phyloP scores from a whole-genome alignment of 1,139 yeast species.

The Pichia sp. region DNA sequence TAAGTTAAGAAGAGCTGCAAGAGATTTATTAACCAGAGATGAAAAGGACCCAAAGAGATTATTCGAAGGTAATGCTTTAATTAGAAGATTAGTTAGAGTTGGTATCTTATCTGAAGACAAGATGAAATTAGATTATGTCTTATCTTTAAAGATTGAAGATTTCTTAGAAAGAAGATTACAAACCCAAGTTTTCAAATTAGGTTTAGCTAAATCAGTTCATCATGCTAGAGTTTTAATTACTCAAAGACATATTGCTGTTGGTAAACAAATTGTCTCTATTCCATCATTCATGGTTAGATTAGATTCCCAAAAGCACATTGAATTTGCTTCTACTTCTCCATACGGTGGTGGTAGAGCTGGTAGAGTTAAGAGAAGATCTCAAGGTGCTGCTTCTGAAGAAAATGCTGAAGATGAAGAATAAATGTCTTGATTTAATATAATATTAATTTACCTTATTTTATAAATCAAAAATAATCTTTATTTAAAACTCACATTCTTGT shows the following conservation, averaged over 20 bases:
- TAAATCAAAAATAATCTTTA: neutral
- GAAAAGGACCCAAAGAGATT: slow-evolving; percentile 99
- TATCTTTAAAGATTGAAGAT: slow-evolving; percentile 97
- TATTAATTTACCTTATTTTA: neutral
- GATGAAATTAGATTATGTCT: slow-evolving; percentile 99
- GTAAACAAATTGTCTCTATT: slow-evolving; percentile 97
- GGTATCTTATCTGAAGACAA: slow-evolving; percentile 99
- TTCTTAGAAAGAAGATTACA: slow-evolving; percentile 99
- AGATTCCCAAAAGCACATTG: slow-evolving; percentile 99
- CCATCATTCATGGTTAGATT: slow-evolving; percentile 99
- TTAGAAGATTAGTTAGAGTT: slow-evolving; percentile 94
- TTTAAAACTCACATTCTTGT: too few relatives aligned
- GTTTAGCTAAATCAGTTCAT: slow-evolving; percentile 99
- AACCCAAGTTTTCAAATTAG: slow-evolving; percentile 99
- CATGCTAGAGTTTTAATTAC: slow-evolving; percentile 99
- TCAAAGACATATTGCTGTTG: slow-evolving; percentile 99
- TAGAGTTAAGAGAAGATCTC: slow-evolving; percentile 98
- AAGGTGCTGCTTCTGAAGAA: slow-evolving; percentile 50
- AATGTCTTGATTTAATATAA: slow-evolving; percentile 10
- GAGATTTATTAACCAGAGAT: slow-evolving; percentile 99
- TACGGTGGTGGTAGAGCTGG: slow-evolving; percentile 99
- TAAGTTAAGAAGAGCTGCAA: slow-evolving; percentile 99
- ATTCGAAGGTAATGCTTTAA: slow-evolving; percentile 99
- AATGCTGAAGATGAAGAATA: slow-evolving; percentile 49
- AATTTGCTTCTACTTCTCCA: slow-evolving; percentile 98